Percentiles rank a stretch among this genome's conserved stretches.
phyloP scores from a whole-genome alignment of 2,329 filamentous ascomycete genomes.

The Calonectria pauciramosa region DNA sequence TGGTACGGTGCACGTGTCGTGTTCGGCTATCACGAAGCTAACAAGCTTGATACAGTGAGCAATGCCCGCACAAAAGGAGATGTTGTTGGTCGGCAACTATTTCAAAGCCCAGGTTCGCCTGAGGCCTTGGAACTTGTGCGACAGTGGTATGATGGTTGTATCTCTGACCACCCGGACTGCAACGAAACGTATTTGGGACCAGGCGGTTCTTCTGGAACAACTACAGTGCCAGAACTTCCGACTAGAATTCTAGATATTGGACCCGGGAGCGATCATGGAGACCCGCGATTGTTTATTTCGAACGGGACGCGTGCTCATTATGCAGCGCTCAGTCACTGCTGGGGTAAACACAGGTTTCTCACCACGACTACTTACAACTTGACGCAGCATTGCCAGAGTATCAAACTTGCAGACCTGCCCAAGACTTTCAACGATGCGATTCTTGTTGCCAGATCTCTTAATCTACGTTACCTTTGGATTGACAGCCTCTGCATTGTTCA shows the following conservation, averaged over 20 bases:
- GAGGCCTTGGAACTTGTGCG: not conserved
- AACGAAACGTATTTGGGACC: not conserved
- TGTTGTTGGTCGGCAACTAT: not conserved
- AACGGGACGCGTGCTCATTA: not conserved
- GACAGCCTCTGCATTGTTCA: slow-evolving; percentile 39
- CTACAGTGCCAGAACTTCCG: not conserved
- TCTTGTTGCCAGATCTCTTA: not conserved
- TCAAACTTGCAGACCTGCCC: not conserved
- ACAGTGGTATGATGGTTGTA: not conserved
- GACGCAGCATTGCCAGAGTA: not conserved
- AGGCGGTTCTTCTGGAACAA: not conserved
- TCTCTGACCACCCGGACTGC: not conserved
- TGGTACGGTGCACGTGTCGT: not conserved
- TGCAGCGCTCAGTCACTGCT: not conserved
- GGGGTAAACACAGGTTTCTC: not conserved
- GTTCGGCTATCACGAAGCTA: not conserved
- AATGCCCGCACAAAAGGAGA: not conserved
- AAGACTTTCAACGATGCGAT: slow-evolving; percentile 3
- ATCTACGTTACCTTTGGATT: slow-evolving; percentile 33
- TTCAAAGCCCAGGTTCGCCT: not conserved
- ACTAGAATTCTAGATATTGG: not conserved
- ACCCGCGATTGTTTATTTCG: not conserved
- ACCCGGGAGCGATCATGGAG: not conserved
- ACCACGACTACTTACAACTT: not conserved
- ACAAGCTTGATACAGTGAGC: not conserved